phyloP scores from a whole-genome alignment of 1,139 yeast species.

The Kodamaea arcana region DNA sequence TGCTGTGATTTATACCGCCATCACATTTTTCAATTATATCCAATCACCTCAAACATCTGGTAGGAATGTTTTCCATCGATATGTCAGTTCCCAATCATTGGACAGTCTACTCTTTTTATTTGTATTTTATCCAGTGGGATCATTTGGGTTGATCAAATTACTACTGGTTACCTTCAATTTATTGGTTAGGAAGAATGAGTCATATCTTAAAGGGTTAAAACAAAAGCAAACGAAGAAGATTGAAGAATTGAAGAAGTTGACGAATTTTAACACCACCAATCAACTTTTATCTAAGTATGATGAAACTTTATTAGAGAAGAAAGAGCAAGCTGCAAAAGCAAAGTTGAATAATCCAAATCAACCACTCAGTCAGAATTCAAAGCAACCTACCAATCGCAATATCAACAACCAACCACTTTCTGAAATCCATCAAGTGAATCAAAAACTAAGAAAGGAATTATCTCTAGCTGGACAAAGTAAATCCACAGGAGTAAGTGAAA shows the following conservation, averaged over 20 bases:
- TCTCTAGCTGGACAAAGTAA: not conserved
- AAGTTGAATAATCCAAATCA: not conserved
- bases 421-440: not conserved
- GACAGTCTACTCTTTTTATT: slow-evolving; percentile 18
- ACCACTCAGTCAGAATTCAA: slow-evolving; percentile 1
- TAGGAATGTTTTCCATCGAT: slow-evolving; percentile 20
- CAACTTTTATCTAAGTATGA: slow-evolving; percentile 67
- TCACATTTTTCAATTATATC: slow-evolving; percentile 24
- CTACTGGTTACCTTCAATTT: slow-evolving; percentile 22
- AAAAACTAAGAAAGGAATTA: not conserved
- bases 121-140: slow-evolving; percentile 24
- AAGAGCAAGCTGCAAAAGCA: not conserved
- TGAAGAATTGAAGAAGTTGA: slow-evolving; percentile 69
- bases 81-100: slow-evolving; percentile 21
- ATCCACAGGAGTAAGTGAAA: slow-evolving; percentile 22
- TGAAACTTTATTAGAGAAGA: slow-evolving; percentile 11
- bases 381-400: slow-evolving; percentile 2
- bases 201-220: slow-evolving; percentile 27
- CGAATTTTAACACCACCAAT: slow-evolving; percentile 75
- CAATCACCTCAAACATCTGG: slow-evolving; percentile 18
- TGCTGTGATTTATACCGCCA: slow-evolving; percentile 27
- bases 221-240: slow-evolving; percentile 58
- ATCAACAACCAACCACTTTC: not conserved
- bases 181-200: slow-evolving; percentile 20
- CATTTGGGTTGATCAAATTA: slow-evolving; percentile 18